A percentile compares a stretch with the other conserved stretches of the same genome.
phyloP scores from a whole-genome alignment of 1,284 basidiomycete species.

The Xerocomus minutiporus region DNA sequence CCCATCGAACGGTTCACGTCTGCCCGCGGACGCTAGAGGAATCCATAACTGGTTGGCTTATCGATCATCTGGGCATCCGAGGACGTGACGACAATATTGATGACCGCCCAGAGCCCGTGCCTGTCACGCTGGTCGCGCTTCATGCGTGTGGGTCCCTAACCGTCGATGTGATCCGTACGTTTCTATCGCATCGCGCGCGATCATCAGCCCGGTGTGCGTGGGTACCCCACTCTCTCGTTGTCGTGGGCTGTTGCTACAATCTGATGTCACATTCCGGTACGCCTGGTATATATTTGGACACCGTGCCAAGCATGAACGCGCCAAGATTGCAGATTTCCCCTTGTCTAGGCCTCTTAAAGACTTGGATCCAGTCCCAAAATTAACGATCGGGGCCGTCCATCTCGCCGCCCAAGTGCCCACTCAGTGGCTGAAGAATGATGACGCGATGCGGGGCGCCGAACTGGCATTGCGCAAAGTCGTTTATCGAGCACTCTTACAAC shows the following conservation, averaged over 20 bases:
- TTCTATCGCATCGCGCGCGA: conserved; percentile 23
- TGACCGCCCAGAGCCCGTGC: conserved; percentile 26
- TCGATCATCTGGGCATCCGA: conserved; percentile 4
- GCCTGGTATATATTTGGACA: conserved; percentile 8
- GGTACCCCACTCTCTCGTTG: conserved; percentile 38
- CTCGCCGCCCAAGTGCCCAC: conserved; percentile 50
- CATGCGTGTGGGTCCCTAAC: conserved; percentile 55
- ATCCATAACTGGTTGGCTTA: conserved; percentile 29
- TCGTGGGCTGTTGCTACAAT: conserved; percentile 54
- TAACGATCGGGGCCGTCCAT: conserved; percentile 44
- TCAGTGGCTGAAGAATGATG: conserved; percentile 36
- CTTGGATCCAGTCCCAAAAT: conserved; percentile 17
- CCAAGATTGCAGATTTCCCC: conserved; percentile 38
- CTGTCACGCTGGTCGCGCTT: conserved; percentile 59
- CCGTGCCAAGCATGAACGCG: conserved; percentile 6
- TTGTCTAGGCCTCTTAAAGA: conserved; percentile 31
- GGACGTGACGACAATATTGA: not conserved
- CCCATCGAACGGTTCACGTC: conserved; percentile 50
- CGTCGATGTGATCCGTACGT: conserved; percentile 41
- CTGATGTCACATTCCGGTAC: conserved; percentile 41
- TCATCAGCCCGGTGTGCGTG: conserved; percentile 25
- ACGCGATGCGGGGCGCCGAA: conserved; percentile 25
- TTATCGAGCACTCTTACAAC: conserved; percentile 55
- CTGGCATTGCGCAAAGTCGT: conserved; percentile 59
- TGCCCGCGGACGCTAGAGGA: conserved; percentile 37